Evolutionary conservation across 192 early-diverging fungal species (phyloP), one percentile per base, ranked within the genome.

Genomic region (Coemansia sp.): DNA sequence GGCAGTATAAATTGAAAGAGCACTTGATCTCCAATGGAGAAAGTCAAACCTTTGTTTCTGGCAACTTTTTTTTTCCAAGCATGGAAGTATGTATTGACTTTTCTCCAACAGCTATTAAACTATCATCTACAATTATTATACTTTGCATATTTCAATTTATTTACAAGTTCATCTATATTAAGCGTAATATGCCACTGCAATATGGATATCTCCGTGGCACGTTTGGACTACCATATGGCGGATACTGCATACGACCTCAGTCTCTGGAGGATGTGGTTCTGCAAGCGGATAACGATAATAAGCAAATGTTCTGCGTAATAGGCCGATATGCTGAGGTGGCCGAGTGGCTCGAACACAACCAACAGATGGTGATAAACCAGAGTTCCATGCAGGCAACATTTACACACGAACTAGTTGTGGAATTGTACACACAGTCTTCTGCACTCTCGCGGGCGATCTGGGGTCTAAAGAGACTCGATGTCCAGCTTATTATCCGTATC

Each of bases 161-260:
- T 59, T 18, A 44, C 16, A 44, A 9, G 14, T 16, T 44, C 14
- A 44, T 59, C 5, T 23, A 23, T 26, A 24, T 2, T 2, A 18
- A 24, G 6, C 10, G 25, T 12, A 19, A 32, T 4, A 71, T 68
- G 65, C 50, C 31, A 25, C 22, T 76, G 16, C 59, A 60, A 16
- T 81, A 81, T 56, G 78, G 78, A 21, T 81, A 72, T 55, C 41
- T 81, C 10, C 78, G 67, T 23, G 74, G 78, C 8, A 81, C 78
- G 2, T 81, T 81, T 60, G 74, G 78, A 5, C 51, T 81, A 25
- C 78, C 78, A 4, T 81, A 81, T 28, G 78, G 78, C 41, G 78
- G 78, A 2, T 81, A 81, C 62, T 73, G 69, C 23, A 67, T 81
- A 5, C 57, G 52, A 8, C 73, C 73, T 3, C 49, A 44, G 1